A percentile compares a stretch with the other conserved stretches of the same genome.
Conservation (phyloP, 495 filamentous ascomycete genomes). For the Aspergillus leporis region DNA sequence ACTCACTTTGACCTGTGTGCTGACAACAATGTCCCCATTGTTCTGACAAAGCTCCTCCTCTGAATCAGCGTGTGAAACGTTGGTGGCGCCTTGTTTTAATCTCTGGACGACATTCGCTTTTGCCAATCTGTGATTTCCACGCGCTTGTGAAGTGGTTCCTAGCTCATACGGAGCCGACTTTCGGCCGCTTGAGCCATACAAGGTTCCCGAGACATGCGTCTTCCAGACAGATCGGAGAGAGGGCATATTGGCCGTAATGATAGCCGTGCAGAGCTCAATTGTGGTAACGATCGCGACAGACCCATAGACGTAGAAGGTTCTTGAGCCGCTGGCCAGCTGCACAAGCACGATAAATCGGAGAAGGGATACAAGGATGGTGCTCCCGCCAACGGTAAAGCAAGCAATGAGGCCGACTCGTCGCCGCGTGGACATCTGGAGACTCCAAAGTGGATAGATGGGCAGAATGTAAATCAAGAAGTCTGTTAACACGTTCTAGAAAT, state of each 20-base stretch:
- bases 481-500: conserved; percentile 8
- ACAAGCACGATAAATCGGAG: conserved; percentile 11
- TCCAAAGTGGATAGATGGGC: conserved; percentile 5
- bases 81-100: not conserved
- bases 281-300: conserved; percentile 7
- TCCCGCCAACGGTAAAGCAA: conserved; percentile 10
- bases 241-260: conserved; percentile 11
- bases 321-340: conserved; percentile 6
- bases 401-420: conserved; percentile 9
- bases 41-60: conserved; percentile 5
- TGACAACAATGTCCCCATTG: conserved; percentile 1
- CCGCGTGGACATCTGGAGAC: not conserved
- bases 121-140: not conserved
- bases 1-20: conserved; percentile 5
- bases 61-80: not conserved
- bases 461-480: conserved; percentile 8
- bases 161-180: conserved; percentile 2
- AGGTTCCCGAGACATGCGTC: conserved; percentile 6
- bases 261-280: conserved; percentile 8
- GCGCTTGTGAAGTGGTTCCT: not conserved
- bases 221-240: conserved; percentile 7
- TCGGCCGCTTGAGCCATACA: not conserved
- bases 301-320: conserved; percentile 7
- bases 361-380: conserved; percentile 4
- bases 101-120: not conserved